phyloP scores from a whole-genome alignment of 768 basidiomycete genomes.

The Lactarius sanguifluus region DNA sequence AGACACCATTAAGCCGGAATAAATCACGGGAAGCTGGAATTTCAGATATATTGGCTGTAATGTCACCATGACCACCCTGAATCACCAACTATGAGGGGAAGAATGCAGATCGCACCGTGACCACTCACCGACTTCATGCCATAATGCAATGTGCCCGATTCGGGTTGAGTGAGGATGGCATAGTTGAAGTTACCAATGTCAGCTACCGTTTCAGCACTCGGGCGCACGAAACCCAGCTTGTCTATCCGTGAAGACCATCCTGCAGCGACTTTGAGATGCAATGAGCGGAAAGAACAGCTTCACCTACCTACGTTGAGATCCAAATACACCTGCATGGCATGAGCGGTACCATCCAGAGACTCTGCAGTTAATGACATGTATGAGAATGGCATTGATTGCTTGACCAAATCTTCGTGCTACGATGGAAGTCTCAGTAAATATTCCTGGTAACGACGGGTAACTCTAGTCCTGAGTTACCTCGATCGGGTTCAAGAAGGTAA shows the following conservation, averaged over 20 bases:
- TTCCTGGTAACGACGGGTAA: neutral
- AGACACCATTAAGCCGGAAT: constrained; percentile 28
- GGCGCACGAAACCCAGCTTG: no score
- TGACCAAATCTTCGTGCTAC: constrained; percentile 39
- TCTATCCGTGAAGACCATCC: no score
- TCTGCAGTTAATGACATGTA: constrained; percentile 38
- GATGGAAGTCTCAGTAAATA: neutral
- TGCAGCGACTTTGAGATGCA: neutral
- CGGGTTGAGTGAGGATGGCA: no score
- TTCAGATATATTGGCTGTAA: constrained; percentile 26
- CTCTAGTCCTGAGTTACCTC: constrained; percentile 32
- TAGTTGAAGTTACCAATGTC: no score
- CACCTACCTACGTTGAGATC: constrained; percentile 41
- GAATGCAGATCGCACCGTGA: neutral
- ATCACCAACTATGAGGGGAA: neutral
- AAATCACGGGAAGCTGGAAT: constrained; percentile 12
- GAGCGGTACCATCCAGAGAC: constrained; percentile 36
- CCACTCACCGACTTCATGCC: constrained; percentile 21
- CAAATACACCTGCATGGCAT: constrained; percentile 40
- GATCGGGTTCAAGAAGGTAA: constrained; percentile 42
- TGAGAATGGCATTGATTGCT: constrained; percentile 43
- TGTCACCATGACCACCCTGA: constrained; percentile 2
- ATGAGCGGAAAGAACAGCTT: neutral
- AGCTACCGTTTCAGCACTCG: no score
- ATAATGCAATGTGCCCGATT: constrained; percentile 19